A percentile compares a stretch with the other conserved stretches of the same genome.
Conservation (phyloP, 305 asterid species). For the Andrographis paniculata region DNA sequence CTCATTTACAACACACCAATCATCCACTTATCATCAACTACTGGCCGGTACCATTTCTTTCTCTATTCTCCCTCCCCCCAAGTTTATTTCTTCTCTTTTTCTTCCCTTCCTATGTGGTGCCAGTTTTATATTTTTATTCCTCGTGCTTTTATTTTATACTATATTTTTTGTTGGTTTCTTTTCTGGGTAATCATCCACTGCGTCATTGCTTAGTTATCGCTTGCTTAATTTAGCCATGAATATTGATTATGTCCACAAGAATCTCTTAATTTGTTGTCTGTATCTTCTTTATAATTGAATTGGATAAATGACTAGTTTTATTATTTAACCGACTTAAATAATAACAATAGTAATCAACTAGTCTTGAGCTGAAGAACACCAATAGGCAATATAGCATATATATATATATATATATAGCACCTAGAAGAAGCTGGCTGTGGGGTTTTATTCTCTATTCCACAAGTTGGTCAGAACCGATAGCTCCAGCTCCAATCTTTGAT, state of each 20-base stretch:
- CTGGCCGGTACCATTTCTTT: not conserved
- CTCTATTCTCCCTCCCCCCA: not conserved
- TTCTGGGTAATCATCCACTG: not conserved
- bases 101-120: not conserved
- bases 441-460: too few relatives aligned
- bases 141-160: too few relatives aligned
- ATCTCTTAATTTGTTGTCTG: not conserved
- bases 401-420: too few relatives aligned
- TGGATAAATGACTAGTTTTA: not conserved
- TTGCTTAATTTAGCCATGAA: not conserved
- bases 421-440: too few relatives aligned
- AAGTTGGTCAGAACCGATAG: too few relatives aligned
- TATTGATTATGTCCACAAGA: not conserved
- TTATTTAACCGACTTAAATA: too few relatives aligned
- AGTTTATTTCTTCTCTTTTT: too few relatives aligned
- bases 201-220: not conserved
- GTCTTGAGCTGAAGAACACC: too few relatives aligned
- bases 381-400: too few relatives aligned
- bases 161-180: not conserved
- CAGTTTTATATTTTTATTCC: not conserved
- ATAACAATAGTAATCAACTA: too few relatives aligned
- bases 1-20: constrained; percentile 19
- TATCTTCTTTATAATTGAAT: not conserved
- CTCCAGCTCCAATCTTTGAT: too few relatives aligned
- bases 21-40: constrained; percentile 22